Conservation (phyloP, 257 asterid genomes). For the Nicotiana knightiana region DNA sequence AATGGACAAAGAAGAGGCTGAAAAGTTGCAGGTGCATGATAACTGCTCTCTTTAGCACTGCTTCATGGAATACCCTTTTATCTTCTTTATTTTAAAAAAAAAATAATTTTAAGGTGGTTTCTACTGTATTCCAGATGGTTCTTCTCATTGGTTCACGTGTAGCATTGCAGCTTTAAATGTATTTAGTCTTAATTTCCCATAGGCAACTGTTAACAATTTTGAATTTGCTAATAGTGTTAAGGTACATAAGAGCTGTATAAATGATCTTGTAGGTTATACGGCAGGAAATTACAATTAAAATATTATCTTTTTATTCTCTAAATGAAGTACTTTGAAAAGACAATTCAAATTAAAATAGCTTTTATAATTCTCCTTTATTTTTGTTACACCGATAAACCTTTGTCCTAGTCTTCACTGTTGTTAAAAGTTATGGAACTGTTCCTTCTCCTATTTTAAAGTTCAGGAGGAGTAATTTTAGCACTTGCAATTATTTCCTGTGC, state of each 20-base stretch:
- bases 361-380: neutral
- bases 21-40: constrained; percentile 66
- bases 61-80: neutral
- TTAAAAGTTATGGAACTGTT: neutral
- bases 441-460: neutral
- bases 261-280: neutral
- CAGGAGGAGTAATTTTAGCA: neutral
- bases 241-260: neutral
- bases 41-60: neutral
- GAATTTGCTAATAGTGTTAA: neutral
- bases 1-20: constrained; percentile 88
- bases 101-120: neutral
- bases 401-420: neutral
- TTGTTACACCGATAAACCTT: neutral
- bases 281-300: neutral
- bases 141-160: neutral
- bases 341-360: neutral
- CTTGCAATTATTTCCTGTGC: neutral
- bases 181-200: neutral
- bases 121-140: neutral
- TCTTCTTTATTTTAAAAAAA: neutral
- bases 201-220: neutral
- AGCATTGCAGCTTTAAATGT: neutral
- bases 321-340: neutral
- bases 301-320: neutral